Conservation (phyloP, 306 rosid species). For the Corylus heterophylla region DNA sequence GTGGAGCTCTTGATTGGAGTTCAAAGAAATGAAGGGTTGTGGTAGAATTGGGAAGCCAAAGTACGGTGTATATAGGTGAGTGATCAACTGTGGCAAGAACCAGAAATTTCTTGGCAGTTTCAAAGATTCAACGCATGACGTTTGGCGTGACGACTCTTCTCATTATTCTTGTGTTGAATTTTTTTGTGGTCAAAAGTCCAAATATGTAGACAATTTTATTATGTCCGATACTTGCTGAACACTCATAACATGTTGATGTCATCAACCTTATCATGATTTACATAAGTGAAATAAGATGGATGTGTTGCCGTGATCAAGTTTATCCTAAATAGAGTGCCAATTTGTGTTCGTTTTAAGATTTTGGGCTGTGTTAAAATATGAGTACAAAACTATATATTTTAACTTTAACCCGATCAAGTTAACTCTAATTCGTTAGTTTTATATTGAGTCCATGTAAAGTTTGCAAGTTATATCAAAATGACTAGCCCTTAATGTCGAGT, state of each 20-base stretch:
- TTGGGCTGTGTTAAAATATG: no score
- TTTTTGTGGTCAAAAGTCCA: background rate
- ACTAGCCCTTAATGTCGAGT: no score
- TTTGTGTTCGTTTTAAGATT: no score
- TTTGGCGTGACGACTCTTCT: background rate
- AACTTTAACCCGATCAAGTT: no score
- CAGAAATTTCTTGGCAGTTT: background rate
- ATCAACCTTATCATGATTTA: no score
- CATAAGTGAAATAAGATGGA: no score
- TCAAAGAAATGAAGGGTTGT: background rate
- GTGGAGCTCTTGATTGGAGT: background rate
- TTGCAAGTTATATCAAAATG: no score
- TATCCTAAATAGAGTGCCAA: no score
- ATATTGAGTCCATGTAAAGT: no score
- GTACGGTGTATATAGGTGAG: background rate
- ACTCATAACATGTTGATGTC: background rate
- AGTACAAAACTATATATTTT: no score
- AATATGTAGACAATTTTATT: background rate
- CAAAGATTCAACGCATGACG: background rate
- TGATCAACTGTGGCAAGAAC: background rate
- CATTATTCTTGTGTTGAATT: background rate
- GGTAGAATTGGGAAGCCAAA: background rate
- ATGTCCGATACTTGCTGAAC: background rate
- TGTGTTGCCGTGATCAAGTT: no score
- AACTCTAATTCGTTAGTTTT: no score